Evolutionary conservation across 228 moss, liverwort and hornwort genomes (phyloP).

Genomic region (Sphagnum magellanicum): DNA sequence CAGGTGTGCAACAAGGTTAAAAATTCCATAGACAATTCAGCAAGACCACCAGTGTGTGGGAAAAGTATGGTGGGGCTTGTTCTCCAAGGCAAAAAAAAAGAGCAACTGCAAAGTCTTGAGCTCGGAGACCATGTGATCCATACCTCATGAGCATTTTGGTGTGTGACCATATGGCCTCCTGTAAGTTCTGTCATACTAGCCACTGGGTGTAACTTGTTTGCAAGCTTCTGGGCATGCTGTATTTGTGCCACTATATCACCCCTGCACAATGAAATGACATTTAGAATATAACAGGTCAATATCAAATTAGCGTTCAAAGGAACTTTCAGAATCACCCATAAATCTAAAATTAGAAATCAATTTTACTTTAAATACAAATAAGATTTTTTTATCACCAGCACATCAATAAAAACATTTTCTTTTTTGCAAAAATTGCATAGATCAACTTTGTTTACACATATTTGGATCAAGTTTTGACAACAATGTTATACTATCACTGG

Average conservation of each 20-base stretch:
- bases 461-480: no score
- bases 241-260: conserved; percentile 92
- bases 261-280: conserved; percentile 16
- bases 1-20: background rate
- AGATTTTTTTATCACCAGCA: no score
- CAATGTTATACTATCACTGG: no score
- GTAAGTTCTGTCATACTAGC: conserved; percentile 76
- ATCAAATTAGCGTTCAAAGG: no score
- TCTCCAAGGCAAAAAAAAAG: background rate
- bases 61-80: background rate
- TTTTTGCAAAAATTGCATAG: no score
- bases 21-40: background rate
- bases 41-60: background rate
- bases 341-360: no score
- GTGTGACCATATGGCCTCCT: conserved; percentile 86
- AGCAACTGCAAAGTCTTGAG: background rate
- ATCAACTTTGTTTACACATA: no score
- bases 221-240: conserved; percentile 70
- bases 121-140: background rate
- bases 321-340: no score
- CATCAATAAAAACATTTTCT: no score
- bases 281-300: no score
- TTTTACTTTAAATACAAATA: no score
- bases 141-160: conserved; percentile 75
- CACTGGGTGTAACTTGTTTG: conserved; percentile 73